phyloP scores from a whole-genome alignment of 2,329 filamentous ascomycete species.

The Pseudogymnoascus sp. region DNA sequence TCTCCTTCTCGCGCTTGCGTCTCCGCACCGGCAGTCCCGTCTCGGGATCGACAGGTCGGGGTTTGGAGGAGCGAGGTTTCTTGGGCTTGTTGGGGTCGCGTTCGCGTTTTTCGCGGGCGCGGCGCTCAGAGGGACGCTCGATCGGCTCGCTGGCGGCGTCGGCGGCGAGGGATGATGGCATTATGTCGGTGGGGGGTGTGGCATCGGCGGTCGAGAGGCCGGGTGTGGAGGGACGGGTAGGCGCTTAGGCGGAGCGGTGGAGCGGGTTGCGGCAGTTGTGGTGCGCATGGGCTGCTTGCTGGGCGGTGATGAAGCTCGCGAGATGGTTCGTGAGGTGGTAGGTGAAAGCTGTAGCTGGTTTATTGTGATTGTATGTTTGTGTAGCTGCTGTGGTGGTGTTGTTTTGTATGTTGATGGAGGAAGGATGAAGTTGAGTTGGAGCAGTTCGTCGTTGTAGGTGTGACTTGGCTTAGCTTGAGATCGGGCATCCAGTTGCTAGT shows the following conservation, averaged over 20 bases:
- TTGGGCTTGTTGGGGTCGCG: conserved; percentile 26
- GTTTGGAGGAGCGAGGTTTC: conserved; percentile 24
- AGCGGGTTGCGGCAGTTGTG: not conserved
- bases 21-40: conserved; percentile 23
- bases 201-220: not conserved
- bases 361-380: not conserved
- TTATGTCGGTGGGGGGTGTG: not conserved
- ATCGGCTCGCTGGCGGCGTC: conserved; percentile 18
- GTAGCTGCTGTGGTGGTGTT: not conserved
- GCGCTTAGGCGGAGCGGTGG: not conserved
- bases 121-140: conserved; percentile 22
- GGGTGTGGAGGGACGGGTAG: not conserved
- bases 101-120: conserved; percentile 24
- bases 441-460: not conserved
- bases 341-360: not conserved
- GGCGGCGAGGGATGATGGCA: not conserved
- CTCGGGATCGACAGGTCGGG: conserved; percentile 25
- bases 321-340: not conserved
- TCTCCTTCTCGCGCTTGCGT: conserved; percentile 14
- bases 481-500: not conserved
- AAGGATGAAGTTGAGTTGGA: not conserved
- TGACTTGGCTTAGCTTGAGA: conserved; percentile 1
- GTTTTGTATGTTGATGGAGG: not conserved
- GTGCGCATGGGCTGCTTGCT: not conserved
- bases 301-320: not conserved